A percentile compares a stretch with the other conserved stretches of the same genome.
Evolutionary conservation across 1,139 yeast genomes (phyloP).

Genomic region (Suhomyces taliae): DNA sequence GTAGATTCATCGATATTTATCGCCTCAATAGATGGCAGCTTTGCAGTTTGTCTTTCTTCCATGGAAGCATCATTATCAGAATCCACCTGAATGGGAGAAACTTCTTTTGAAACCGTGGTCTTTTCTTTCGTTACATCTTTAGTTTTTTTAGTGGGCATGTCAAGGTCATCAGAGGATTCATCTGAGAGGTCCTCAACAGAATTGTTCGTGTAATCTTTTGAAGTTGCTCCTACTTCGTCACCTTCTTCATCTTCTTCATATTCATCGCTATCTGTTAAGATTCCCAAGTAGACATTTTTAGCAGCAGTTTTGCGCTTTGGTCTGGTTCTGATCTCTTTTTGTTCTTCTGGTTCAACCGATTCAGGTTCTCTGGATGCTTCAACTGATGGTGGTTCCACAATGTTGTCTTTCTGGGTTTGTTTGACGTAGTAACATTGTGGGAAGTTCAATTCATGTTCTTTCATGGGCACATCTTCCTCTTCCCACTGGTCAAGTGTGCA

Average conservation of each 20-base stretch:
- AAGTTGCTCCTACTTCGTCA: too few species aligned
- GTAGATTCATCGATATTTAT: too few species aligned
- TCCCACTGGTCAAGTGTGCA: slow-evolving; percentile 75
- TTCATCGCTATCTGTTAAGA: slow-evolving; percentile 9
- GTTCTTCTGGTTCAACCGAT: not conserved
- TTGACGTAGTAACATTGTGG: slow-evolving; percentile 49
- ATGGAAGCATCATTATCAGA: too few species aligned
- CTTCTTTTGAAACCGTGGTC: too few species aligned
- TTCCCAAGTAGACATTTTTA: slow-evolving; percentile 8
- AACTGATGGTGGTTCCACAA: not conserved
- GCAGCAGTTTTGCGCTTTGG: slow-evolving; percentile 1
- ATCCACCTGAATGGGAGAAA: too few species aligned
- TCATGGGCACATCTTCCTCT: slow-evolving; percentile 59
- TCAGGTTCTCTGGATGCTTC: not conserved
- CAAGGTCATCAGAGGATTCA: too few species aligned
- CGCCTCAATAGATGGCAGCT: too few species aligned
- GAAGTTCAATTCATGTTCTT: slow-evolving; percentile 49
- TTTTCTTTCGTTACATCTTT: too few species aligned
- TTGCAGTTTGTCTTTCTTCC: too few species aligned
- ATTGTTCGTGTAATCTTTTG: too few species aligned
- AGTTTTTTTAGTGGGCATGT: too few species aligned
- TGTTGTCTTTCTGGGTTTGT: not conserved
- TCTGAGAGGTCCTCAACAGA: too few species aligned
- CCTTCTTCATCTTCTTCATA: not conserved
- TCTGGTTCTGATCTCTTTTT: not conserved